phyloP scores from a whole-genome alignment of 139 green algal species.

The Tetraselmis chui region DNA sequence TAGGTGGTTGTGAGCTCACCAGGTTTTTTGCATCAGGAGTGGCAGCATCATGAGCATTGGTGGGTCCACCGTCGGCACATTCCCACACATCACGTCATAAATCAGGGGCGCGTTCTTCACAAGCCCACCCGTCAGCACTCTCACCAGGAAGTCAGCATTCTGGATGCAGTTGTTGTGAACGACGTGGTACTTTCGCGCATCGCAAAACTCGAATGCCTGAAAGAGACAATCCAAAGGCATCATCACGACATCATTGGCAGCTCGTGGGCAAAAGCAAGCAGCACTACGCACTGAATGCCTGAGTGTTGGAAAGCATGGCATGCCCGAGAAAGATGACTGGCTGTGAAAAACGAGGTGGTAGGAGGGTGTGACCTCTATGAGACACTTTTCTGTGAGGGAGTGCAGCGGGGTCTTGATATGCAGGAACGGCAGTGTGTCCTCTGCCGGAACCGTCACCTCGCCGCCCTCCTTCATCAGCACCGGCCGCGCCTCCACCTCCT shows the following conservation, averaged over 20 bases:
- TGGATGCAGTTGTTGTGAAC: slow-evolving; percentile 40
- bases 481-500: neutral
- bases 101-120: slow-evolving; percentile 30
- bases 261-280: too few relatives aligned
- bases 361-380: too few relatives aligned
- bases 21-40: slow-evolving; percentile 23
- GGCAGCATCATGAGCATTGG: slow-evolving; percentile 30
- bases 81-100: slow-evolving; percentile 28
- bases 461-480: neutral
- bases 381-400: slow-evolving; percentile 3
- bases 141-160: slow-evolving; percentile 34
- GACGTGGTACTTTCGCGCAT: slow-evolving; percentile 26
- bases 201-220: slow-evolving; percentile 28
- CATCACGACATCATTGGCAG: neutral
- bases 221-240: neutral
- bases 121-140: slow-evolving; percentile 24
- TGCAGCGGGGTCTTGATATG: slow-evolving; percentile 14
- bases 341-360: too few relatives aligned
- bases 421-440: slow-evolving; percentile 29
- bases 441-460: neutral
- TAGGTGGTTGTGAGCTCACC: too few relatives aligned
- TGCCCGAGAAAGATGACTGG: too few relatives aligned
- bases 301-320: neutral
- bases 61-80: slow-evolving; percentile 25
- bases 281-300: neutral